Conservation (phyloP, 768 basidiomycete genomes). For the Cyclocybe aegerita region DNA sequence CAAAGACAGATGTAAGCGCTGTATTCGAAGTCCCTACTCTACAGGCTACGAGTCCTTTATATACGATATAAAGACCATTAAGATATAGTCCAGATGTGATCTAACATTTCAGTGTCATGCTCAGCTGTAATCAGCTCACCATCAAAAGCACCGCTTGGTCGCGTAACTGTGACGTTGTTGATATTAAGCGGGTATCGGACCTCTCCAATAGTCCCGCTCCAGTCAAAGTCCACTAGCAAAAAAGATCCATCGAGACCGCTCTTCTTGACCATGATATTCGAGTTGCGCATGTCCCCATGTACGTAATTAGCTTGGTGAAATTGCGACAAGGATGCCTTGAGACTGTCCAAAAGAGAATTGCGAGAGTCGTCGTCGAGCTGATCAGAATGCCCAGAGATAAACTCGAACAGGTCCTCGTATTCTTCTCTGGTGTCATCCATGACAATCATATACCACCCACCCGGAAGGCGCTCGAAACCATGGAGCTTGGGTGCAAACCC, state of each 20-base stretch:
- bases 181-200: too few species aligned
- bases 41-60: too few species aligned
- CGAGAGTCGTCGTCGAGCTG: too few species aligned
- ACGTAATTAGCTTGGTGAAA: neutral
- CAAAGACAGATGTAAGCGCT: too few species aligned
- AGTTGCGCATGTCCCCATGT: neutral
- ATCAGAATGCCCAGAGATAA: too few species aligned
- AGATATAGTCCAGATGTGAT: too few species aligned
- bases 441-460: conserved; percentile 4
- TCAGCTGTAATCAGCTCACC: conserved; percentile 1
- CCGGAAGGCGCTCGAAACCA: neutral
- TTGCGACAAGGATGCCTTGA: neutral
- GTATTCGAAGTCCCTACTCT: too few species aligned
- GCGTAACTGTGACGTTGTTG: too few species aligned
- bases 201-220: neutral
- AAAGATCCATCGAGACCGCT: conserved; percentile 3
- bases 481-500: neutral
- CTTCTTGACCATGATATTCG: conserved; percentile 4
- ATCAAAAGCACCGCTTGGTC: neutral
- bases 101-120: neutral
- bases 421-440: neutral
- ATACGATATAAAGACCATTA: too few species aligned
- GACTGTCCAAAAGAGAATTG: too few species aligned
- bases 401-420: neutral
- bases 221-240: neutral